Evolutionary conservation across 2,329 filamentous ascomycete genomes (phyloP), one percentile per base, ranked within the genome.

Genomic region (Diaporthe citrichinensis): DNA sequence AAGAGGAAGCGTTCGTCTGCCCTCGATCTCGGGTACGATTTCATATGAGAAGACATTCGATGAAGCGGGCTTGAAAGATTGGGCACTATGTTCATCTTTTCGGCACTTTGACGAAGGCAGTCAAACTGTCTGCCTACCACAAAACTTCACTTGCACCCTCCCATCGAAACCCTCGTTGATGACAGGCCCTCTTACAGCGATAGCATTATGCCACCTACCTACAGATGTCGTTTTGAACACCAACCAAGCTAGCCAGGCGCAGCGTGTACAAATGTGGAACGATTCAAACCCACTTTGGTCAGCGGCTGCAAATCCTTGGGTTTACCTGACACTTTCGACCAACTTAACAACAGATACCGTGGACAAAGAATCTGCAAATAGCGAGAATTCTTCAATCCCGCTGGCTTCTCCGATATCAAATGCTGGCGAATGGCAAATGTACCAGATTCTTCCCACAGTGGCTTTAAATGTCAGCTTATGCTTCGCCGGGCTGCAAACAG

Each of bases 1-100:
- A 25, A 2, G 1, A 2, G 34, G 57, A 4, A 39, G 23, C 5
- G 3, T 17, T 12, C 34, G 34, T 4, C 0, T 1, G 12, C 14
- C 57, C 15, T 41, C 23, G 0, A 25, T 59, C 3, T n/a, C 10
- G 1, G 57, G 57, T 41, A 39, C 34, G 2, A 59, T 59, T 9
- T 59, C 57, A n/a, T 59, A 59, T 10, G 57, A 59, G 8, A n/a
- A 39, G 15, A 59, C 57, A 25, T 59, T 59, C 23, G 34, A 59
- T 0, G 57, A 59, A 59, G 57, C 57, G 8, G 57, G 0, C 4
- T 25, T 61, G 34, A 5, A 9, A 15, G 36, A 25, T 23, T 61
- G 58, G 58, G 25, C 20, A 9, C n/a, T 1, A 2, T 61, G 58
- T 25, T n/a, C 58, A 58, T 6, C 31, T n/a, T 36, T 28, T 36